These are phyloP conservation scores for Rosa persica DNA, from an alignment of 306 rosid species.

Conservation along the genomic window DNA sequence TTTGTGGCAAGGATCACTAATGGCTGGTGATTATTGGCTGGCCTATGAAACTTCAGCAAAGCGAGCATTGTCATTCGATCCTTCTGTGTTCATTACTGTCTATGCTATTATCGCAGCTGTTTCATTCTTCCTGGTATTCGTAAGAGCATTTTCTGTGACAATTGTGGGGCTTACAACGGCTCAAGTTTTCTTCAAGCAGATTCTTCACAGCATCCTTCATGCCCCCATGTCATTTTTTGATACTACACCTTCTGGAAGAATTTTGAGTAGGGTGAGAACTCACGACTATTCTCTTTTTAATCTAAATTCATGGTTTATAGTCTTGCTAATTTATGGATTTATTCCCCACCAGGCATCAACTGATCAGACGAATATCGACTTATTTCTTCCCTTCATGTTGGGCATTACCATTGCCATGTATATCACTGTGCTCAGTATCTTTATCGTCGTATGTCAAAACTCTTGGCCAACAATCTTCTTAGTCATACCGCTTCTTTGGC, in stretches of 20 bases:
- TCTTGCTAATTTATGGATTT: not conserved
- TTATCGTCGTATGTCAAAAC: constrained; percentile 70
- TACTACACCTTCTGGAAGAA: constrained; percentile 95
- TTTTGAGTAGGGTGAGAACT: constrained; percentile 82
- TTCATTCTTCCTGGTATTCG: constrained; percentile 43
- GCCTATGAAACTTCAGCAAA: constrained; percentile 81
- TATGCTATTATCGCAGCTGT: constrained; percentile 47
- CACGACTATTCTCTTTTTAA: not conserved
- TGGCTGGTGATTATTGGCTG: constrained; percentile 92
- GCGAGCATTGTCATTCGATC: constrained; percentile 50
- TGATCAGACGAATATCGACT: constrained; percentile 85
- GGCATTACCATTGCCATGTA: constrained; percentile 61
- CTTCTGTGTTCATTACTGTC: constrained; percentile 58
- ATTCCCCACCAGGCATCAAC: constrained; percentile 66
- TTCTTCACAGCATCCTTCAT: constrained; percentile 75
- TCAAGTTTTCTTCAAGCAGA: constrained; percentile 67
- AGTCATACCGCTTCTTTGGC: constrained; percentile 79
- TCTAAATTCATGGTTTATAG: not conserved
- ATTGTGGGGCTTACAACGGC: constrained; percentile 76
- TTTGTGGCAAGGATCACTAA: constrained; percentile 64
- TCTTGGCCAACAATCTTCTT: constrained; percentile 96
- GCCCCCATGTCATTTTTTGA: constrained; percentile 99
- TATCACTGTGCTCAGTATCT: constrained; percentile 62
- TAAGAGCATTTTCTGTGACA: constrained; percentile 48
- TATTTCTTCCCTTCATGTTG: constrained; percentile 66